A percentile compares a stretch with the other conserved stretches of the same genome.
phyloP scores from a whole-genome alignment of 306 rosid species.

The Casuarina equisetifolia region DNA sequence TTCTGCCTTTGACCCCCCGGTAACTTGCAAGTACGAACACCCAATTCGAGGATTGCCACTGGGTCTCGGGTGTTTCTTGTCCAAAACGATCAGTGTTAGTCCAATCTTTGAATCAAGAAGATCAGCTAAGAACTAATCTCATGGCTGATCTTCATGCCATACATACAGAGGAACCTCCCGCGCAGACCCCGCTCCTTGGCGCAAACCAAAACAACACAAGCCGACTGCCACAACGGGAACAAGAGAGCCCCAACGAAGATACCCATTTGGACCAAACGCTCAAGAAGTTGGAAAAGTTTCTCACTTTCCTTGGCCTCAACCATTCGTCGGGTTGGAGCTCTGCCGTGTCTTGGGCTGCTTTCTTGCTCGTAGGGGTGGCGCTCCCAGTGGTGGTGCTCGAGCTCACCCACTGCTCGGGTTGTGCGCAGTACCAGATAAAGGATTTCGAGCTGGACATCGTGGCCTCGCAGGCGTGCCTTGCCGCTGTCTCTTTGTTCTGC shows the following conservation, averaged over 20 bases:
- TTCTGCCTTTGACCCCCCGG: neutral
- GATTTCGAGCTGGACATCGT: constrained; percentile 61
- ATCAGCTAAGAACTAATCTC: neutral
- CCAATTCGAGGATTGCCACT: constrained; percentile 11
- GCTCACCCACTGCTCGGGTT: constrained; percentile 37
- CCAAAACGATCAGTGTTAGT: constrained; percentile 4
- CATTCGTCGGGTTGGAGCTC: constrained; percentile 34
- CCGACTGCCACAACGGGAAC: neutral
- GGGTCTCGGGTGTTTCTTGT: constrained; percentile 17
- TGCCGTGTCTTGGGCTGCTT: constrained; percentile 50
- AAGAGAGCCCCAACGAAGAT: constrained; percentile 25
- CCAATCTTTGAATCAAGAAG: neutral
- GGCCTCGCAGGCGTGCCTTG: constrained; percentile 66
- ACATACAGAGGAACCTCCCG: constrained; percentile 38
- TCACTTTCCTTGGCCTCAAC: constrained; percentile 54
- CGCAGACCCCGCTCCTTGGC: constrained; percentile 43
- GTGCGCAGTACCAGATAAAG: constrained; percentile 49
- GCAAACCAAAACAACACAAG: constrained; percentile 13
- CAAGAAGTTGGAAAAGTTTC: constrained; percentile 39
- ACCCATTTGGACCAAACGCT: constrained; percentile 46
- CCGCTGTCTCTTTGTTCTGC: constrained; percentile 74
- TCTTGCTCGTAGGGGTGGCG: constrained; percentile 43
- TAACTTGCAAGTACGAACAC: neutral
- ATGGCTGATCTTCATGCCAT: constrained; percentile 45
- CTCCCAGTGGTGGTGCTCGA: constrained; percentile 49